Base-by-base conservation (phyloP, 2,329 filamentous ascomycete species). In the Claviceps sp. region DNA sequence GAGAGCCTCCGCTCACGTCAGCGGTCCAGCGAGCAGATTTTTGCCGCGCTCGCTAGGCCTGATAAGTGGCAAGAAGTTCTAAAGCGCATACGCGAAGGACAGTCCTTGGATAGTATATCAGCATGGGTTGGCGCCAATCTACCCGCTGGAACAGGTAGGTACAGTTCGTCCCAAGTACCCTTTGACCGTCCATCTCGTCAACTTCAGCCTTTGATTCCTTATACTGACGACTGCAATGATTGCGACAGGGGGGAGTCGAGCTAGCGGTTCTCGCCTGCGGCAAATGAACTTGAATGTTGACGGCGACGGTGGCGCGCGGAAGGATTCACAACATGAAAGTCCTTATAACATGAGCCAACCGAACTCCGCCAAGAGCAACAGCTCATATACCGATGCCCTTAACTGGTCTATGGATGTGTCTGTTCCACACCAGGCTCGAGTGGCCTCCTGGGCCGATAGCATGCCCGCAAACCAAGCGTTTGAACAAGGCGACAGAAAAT, bases 41-140 rank as follows among this genome's bases (percentile, higher is more conserved):
- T 83, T 29, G 66, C 72, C 3, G 79, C 79, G 9, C 71, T 83
- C 46, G 63, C 68, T 5, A 71, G 70, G 11, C 68, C 75, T 2
- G 72, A 75, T 5, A 62, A 75, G 6, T 74, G 74, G 68, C 75
- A 78, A 53, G 75, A 79, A 38, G 72, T 82, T 2, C 56, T 83
- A 50, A 65, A 68, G 20, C 72, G 74, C 5, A 60, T 83, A 44
- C 77, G 75, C 43, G 66, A 63, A 26, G 79, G 79, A 43, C 75
- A 81, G 54, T 66, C 71, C 8, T 64, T 80, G 22, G 77, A 81
- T 45, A 67, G 54, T 45, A 78, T 83, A 51, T 75, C 77, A 4
- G 74, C 79, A 49, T 80, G 74, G 71, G 68, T 83, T 2, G 67
- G 64, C 16, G 59, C 58, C 3, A 55, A 60, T 2, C 51, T 67